A percentile compares a stretch with the other conserved stretches of the same genome.
Evolutionary conservation across 2,329 filamentous ascomycete species (phyloP).

Genomic region (Mollisiaceae sp.): DNA sequence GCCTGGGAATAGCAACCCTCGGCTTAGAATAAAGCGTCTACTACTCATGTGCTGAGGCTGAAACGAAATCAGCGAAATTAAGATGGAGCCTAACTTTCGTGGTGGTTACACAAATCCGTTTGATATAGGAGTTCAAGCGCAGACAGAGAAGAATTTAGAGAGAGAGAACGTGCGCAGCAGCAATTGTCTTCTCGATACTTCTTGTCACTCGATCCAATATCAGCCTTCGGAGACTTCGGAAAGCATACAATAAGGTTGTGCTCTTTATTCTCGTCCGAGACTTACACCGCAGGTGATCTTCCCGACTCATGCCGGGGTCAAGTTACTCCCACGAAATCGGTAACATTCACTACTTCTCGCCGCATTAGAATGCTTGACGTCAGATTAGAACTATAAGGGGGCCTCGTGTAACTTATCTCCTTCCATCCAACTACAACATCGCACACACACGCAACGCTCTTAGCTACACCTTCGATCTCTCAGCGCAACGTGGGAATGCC

Average conservation of each 20-base stretch:
- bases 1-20: background rate
- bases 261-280: background rate
- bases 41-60: too few relatives aligned
- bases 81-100: background rate
- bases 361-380: background rate
- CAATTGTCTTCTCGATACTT: background rate
- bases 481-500: background rate
- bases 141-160: background rate
- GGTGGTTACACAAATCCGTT: constrained; percentile 8
- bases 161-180: background rate
- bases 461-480: background rate
- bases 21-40: too few relatives aligned
- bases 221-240: constrained; percentile 2
- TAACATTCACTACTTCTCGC: background rate
- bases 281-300: constrained; percentile 7
- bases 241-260: background rate
- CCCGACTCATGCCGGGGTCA: background rate
- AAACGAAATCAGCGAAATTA: too few relatives aligned
- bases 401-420: background rate
- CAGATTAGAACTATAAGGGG: background rate
- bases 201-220: background rate
- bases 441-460: background rate
- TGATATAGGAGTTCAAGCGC: background rate
- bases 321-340: background rate
- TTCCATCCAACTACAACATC: background rate